Evolutionary conservation across 768 basidiomycete genomes (phyloP).

Genomic region (Phylloporus scabripes): DNA sequence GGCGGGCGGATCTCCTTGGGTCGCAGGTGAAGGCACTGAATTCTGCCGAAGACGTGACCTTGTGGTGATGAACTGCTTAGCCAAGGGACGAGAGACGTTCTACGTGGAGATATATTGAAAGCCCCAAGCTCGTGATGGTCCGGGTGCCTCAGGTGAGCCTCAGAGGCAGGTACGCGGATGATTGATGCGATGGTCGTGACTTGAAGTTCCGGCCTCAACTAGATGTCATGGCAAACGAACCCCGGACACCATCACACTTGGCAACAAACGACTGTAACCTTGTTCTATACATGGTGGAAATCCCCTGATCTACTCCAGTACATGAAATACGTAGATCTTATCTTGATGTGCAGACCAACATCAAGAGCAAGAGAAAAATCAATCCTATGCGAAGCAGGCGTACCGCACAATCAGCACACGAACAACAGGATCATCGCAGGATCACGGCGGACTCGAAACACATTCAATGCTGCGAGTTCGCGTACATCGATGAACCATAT

Average conservation of each 20-base stretch:
- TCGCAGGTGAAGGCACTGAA: neutral
- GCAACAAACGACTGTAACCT: neutral
- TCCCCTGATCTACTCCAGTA: slow-evolving; percentile 1
- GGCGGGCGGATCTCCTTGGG: neutral
- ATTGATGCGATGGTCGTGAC: slow-evolving; percentile 4
- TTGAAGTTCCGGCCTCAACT: slow-evolving; percentile 3
- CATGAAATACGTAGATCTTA: neutral
- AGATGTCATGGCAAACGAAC: slow-evolving; percentile 10
- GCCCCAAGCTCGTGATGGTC: slow-evolving; percentile 1
- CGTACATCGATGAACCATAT: slow-evolving; percentile 4
- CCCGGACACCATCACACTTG: slow-evolving; percentile 17
- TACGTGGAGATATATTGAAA: slow-evolving; percentile 11
- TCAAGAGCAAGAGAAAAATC: neutral
- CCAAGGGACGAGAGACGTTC: neutral
- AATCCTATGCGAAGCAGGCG: neutral
- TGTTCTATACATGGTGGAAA: neutral
- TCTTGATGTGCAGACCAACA: neutral
- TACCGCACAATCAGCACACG: neutral
- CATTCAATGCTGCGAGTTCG: neutral
- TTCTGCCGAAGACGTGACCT: slow-evolving; percentile 10
- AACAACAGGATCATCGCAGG: slow-evolving; percentile 2
- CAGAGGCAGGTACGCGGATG: slow-evolving; percentile 6
- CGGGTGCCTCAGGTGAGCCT: slow-evolving; percentile 21
- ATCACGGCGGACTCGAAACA: neutral
- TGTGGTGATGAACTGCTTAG: slow-evolving; percentile 3